Base-by-base conservation (phyloP, 306 rosid species). In the Coriaria nepalensis region DNA sequence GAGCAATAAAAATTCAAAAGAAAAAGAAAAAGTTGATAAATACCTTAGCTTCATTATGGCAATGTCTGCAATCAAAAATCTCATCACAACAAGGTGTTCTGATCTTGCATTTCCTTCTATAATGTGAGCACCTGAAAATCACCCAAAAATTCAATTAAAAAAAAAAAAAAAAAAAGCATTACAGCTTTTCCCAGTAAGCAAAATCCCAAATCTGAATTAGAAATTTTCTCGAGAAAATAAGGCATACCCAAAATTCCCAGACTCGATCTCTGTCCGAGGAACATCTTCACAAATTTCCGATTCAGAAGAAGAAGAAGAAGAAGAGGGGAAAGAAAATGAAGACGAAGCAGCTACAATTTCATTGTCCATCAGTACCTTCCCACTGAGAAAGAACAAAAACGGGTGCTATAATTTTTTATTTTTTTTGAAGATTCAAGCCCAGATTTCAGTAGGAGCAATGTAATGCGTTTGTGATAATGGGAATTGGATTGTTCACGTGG, bases 11-110 rank as follows among this genome's bases (percentile, higher is more conserved):
- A 10, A 0, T 29, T 0, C 13, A 10, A 8, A 12, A n/a, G 9
- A 35, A 8, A 5, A 35, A 50, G n/a, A 5, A 13, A 15, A 15
- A 2, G 6, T 13, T 5, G 6, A 4, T 10, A 8, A 10, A 29
- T 10, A 79, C 94, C 77, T 77, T 83, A 6, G 77, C 73, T 74
- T 83, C 90, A 48, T 83, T 74, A 46, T 83, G 94, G 54, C 90
- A 83, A 59, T 83, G 90, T 49, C 90, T 68, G 59, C 94, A 83
- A 13, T 57, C 41, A 59, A 74, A 83, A 49, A 83, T 45, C 64
- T 74, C 81, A 36, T 74, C 50, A 59, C 94, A 83, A 57, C 90
- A 83, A 0, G 94, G 86, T 10, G 94, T 65, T 60, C 74, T 65
- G 34, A 83, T 72, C 65, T 65, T 77, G 75, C 94, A 83, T 56